phyloP scores from a whole-genome alignment of 2,329 filamentous ascomycete genomes.

The Fusarium humuli region DNA sequence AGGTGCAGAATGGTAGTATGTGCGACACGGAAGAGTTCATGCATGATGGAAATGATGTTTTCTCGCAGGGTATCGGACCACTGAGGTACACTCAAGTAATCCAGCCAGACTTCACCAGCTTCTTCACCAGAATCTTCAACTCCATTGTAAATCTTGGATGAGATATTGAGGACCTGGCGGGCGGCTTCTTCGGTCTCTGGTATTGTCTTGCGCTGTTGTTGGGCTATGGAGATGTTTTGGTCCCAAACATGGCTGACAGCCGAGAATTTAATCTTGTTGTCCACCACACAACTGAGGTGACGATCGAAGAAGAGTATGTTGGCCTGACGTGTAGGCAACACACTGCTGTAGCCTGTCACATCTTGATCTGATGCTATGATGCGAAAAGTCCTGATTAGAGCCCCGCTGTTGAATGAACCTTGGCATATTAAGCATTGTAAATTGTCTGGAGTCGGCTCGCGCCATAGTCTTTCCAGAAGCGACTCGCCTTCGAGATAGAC shows the following conservation, averaged over 20 bases:
- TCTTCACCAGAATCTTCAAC: neutral
- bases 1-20: neutral
- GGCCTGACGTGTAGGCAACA: no score
- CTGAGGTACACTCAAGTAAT: neutral
- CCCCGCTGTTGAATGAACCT: neutral
- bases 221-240: neutral
- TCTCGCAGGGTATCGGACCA: neutral
- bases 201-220: neutral
- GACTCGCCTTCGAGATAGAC: neutral
- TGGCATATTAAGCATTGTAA: neutral
- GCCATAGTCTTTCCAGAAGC: neutral
- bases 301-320: neutral
- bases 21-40: neutral
- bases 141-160: accelerated
- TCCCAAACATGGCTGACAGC: conserved; percentile 1
- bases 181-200: neutral
- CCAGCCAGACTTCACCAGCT: neutral
- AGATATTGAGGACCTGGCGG: neutral
- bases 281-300: neutral
- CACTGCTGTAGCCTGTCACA: no score
- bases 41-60: neutral
- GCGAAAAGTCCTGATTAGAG: neutral
- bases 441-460: neutral
- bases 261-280: neutral
- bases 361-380: neutral